A percentile compares a stretch with the other conserved stretches of the same genome.
These are phyloP conservation scores for Gossypium davidsonii DNA, from an alignment of 441 rosid species.

Conservation along the genomic window DNA sequence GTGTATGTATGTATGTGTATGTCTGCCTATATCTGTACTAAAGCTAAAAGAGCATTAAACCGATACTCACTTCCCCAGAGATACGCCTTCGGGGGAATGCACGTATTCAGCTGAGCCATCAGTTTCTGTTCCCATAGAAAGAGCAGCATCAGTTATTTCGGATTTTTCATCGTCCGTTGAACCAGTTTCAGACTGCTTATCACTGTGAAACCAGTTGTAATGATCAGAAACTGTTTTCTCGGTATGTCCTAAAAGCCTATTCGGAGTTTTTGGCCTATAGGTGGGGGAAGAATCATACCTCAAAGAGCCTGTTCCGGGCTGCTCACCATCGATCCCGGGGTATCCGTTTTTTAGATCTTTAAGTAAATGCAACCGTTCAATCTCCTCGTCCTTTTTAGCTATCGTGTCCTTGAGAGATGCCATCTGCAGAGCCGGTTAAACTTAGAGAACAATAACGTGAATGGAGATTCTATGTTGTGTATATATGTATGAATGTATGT, in stretches of 20 bases:
- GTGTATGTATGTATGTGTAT: not conserved
- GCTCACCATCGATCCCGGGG: constrained; percentile 20
- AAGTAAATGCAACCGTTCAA: constrained; percentile 45
- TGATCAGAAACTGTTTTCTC: constrained; percentile 31
- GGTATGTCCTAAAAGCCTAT: constrained; percentile 22
- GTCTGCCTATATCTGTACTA: not conserved
- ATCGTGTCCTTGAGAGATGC: constrained; percentile 51
- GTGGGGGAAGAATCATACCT: constrained; percentile 18
- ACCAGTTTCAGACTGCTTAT: constrained; percentile 22
- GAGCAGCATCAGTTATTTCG: constrained; percentile 35
- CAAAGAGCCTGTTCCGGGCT: constrained; percentile 8
- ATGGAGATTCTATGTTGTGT: not conserved
- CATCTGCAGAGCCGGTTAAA: constrained; percentile 31
- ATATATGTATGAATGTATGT: not conserved
- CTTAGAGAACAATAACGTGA: constrained; percentile 3
- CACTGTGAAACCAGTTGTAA: constrained; percentile 16
- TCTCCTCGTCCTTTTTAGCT: constrained; percentile 54
- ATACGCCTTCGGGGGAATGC: constrained; percentile 19
- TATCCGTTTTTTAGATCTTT: constrained; percentile 37
- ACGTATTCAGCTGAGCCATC: constrained; percentile 29
- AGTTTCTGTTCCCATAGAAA: constrained; percentile 37
- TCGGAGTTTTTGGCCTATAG: constrained; percentile 15
- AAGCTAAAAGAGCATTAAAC: not conserved
- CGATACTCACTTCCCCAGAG: constrained; percentile 27
- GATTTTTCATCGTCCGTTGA: constrained; percentile 38